Conservation (phyloP, 139 green algal genomes). For the Chlamydomonas sp. region DNA sequence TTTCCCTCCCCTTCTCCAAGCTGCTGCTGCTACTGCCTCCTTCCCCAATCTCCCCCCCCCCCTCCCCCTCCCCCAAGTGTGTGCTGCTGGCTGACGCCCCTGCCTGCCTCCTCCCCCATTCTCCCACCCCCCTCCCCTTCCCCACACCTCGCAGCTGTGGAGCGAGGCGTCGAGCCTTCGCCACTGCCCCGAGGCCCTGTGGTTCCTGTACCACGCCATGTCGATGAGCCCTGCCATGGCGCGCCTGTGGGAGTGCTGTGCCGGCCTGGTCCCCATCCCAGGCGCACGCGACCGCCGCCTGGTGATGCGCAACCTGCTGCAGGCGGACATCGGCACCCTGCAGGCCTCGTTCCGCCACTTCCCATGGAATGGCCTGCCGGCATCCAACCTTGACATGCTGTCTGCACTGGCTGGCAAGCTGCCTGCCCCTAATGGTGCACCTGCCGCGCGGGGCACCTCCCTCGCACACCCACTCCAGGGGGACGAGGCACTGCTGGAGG, state of each 20-base stretch:
- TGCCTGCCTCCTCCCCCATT: background rate
- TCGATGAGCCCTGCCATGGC: background rate
- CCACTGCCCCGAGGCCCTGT: slow-evolving; percentile 64
- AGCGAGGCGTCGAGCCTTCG: slow-evolving; percentile 69
- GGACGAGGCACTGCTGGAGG: slow-evolving; percentile 12
- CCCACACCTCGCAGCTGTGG: background rate
- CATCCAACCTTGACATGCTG: background rate
- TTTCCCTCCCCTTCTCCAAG: background rate
- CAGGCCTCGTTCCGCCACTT: background rate
- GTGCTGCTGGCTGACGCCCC: background rate
- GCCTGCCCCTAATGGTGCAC: too few relatives aligned
- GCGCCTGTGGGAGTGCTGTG: background rate
- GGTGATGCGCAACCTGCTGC: slow-evolving; percentile 7
- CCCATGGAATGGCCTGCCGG: background rate
- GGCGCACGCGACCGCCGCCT: background rate
- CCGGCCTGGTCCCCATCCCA: background rate
- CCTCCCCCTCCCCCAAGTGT: background rate
- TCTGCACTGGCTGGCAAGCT: background rate
- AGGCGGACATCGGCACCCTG: background rate
- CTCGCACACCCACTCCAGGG: background rate
- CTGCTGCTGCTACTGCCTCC: background rate
- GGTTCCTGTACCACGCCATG: slow-evolving; percentile 66
- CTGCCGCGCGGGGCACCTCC: background rate
- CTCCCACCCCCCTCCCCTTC: background rate
- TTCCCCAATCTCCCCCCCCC: background rate